These are phyloP conservation scores for Nakazawaea ernobii DNA, from an alignment of 805 yeast species.

Conservation along the genomic window DNA sequence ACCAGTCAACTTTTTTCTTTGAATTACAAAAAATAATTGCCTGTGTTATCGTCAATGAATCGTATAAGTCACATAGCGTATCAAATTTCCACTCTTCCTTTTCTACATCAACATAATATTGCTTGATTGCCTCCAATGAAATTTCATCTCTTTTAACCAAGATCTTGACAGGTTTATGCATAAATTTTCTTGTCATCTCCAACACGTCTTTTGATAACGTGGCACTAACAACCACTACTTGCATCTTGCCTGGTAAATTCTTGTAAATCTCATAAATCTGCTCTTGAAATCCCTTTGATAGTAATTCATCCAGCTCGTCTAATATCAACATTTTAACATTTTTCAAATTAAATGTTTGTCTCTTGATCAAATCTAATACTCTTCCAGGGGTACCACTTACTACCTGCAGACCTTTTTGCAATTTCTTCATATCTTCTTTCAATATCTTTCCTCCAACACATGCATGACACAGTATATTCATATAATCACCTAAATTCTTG, in stretches of 20 bases:
- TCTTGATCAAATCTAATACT: conserved; percentile 91
- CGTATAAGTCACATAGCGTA: conserved; percentile 90
- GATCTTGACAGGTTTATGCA: conserved; percentile 91
- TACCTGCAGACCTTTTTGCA: conserved; percentile 82
- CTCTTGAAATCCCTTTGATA: conserved; percentile 88
- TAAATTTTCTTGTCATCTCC: conserved; percentile 86
- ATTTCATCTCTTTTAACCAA: conserved; percentile 93
- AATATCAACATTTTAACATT: conserved; percentile 88
- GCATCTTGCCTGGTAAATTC: conserved; percentile 81
- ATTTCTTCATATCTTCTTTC: conserved; percentile 80
- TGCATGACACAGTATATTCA: conserved; percentile 90
- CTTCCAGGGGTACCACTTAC: conserved; percentile 99
- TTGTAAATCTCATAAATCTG: conserved; percentile 93
- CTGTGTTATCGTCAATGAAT: conserved; percentile 91
- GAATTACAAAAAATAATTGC: conserved; percentile 98
- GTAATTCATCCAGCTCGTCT: conserved; percentile 98
- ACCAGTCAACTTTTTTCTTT: conserved; percentile 87
- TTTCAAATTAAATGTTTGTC: conserved; percentile 77
- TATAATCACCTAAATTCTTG: conserved; percentile 80
- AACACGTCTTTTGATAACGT: conserved; percentile 92
- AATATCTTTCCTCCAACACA: conserved; percentile 96
- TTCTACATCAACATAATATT: conserved; percentile 85
- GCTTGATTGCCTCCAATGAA: conserved; percentile 93
- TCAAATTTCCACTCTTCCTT: conserved; percentile 93
- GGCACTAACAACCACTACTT: conserved; percentile 92